phyloP scores from a whole-genome alignment of 2,329 filamentous ascomycete genomes.

The Fusarium brachygibbosum region DNA sequence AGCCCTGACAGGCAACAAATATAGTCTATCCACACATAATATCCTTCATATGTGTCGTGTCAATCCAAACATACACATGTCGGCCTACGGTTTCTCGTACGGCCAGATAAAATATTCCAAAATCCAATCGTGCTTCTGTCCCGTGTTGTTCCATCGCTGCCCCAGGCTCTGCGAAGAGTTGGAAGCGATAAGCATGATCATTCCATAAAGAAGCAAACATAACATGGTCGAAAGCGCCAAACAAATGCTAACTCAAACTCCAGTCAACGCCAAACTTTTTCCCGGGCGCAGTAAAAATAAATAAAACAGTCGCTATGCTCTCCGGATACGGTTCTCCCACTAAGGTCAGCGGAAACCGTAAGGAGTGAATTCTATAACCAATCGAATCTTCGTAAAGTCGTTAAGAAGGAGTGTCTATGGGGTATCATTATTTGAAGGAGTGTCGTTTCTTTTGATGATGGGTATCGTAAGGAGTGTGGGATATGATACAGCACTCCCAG shows the following conservation, averaged over 20 bases:
- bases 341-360: slow-evolving; percentile 55
- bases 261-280: slow-evolving; percentile 49
- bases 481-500: slow-evolving; percentile 52
- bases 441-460: slow-evolving; percentile 37
- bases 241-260: slow-evolving; percentile 46
- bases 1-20: slow-evolving; percentile 17
- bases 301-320: slow-evolving; percentile 67
- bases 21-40: slow-evolving; percentile 37
- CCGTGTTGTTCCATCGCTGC: slow-evolving; percentile 38
- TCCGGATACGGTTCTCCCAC: slow-evolving; percentile 59
- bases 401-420: slow-evolving; percentile 56
- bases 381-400: slow-evolving; percentile 55
- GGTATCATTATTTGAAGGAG: slow-evolving; percentile 54
- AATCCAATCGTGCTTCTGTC: slow-evolving; percentile 39
- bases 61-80: slow-evolving; percentile 32
- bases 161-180: slow-evolving; percentile 36
- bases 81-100: slow-evolving; percentile 17
- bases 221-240: slow-evolving; percentile 41
- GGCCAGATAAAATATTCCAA: slow-evolving; percentile 14
- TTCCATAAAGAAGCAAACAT: slow-evolving; percentile 28
- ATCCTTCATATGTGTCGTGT: slow-evolving; percentile 23
- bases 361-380: slow-evolving; percentile 62
- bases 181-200: slow-evolving; percentile 33
- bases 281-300: slow-evolving; percentile 42
- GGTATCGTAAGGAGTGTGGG: slow-evolving; percentile 54